Evolutionary conservation across 2,329 filamentous ascomycete genomes (phyloP), one percentile per base, ranked within the genome.

Genomic region (Cladosporium colombiae): DNA sequence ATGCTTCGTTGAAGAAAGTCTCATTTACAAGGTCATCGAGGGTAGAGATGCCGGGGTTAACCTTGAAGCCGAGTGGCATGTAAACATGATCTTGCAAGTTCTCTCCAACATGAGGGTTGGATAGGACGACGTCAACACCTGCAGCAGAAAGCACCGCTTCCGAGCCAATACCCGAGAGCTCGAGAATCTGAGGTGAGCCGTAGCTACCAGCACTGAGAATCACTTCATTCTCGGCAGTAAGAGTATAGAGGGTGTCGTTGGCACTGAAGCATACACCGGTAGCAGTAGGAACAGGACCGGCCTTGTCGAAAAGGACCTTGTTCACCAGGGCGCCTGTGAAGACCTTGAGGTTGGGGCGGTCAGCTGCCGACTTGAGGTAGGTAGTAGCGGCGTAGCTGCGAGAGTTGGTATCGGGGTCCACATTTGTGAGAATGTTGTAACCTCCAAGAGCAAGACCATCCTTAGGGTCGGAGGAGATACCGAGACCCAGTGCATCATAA

Each of bases 91-190:
- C 86, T 69, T 85, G 79, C 29, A 88, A 79, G 74, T 88, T 88
- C 77, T 86, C 82, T 65, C 86, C 86, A 13, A 88, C 85, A 61
- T 84, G 85, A 10, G 84, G 82, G 37, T 87, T 80, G 70, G 88
- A 82, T 68, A 81, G 80, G 62, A 87, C 81, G n/a, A 86, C 81
- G 27, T 80, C 78, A 65, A 88, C 85, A 68, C 82, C 82, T 33
- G 87, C 80, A n/a, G 76, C 74, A 68, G 81, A 75, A 13, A 88
- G 81, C 75, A 88, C 83, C 49, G 80, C 77, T 69, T 81, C 80
- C 53, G 85, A 84, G 29, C 86, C 86, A 53, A 88, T 77, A 44
- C 86, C 86, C 5, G 85, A 87, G 68, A 85, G 81, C 63, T 87
- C 78, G 77, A 88, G 81, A 52, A 88, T 81, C 37, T 75, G 74